Percentiles rank a stretch among this genome's conserved stretches.
These are phyloP conservation scores for Metschnikowia cerradonensis DNA, from an alignment of 805 yeast genomes.

Conservation along the genomic window DNA sequence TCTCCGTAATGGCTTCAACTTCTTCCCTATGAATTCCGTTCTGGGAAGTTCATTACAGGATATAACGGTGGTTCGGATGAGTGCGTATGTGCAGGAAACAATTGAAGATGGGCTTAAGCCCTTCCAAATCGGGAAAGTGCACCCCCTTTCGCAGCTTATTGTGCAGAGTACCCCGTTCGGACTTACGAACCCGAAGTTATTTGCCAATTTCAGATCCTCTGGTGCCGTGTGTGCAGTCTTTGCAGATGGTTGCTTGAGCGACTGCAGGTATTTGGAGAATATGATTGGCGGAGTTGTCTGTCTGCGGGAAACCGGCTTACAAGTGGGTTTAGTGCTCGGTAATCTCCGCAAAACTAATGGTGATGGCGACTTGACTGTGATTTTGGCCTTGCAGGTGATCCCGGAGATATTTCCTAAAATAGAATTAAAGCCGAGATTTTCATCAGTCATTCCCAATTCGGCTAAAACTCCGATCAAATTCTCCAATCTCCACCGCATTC, in stretches of 20 bases:
- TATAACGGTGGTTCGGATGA: not conserved
- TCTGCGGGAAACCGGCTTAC: not conserved
- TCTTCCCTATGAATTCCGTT: constrained; percentile 8
- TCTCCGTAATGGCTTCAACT: constrained; percentile 7
- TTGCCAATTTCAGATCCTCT: constrained; percentile 12
- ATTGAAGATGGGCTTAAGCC: not conserved
- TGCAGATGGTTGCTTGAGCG: constrained; percentile 27
- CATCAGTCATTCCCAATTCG: not conserved
- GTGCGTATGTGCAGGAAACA: not conserved
- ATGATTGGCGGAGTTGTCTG: constrained; percentile 40
- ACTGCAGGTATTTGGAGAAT: constrained; percentile 42
- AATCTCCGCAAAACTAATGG: constrained; percentile 38
- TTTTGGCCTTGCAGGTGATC: constrained; percentile 8
- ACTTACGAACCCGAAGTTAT: constrained; percentile 9
- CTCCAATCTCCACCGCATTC: not conserved
- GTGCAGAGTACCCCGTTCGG: constrained; percentile 14
- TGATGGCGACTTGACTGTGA: constrained; percentile 40
- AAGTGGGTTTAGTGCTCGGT: constrained; percentile 38
- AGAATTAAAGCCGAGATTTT: not conserved
- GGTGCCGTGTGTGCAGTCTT: constrained; percentile 21
- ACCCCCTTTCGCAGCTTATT: not conserved
- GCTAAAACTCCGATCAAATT: not conserved
- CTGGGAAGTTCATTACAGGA: not conserved
- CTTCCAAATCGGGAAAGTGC: not conserved
- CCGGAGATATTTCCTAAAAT: not conserved